phyloP scores from a whole-genome alignment of 352 stramenopile species.

The Globisporangium radiosum region DNA sequence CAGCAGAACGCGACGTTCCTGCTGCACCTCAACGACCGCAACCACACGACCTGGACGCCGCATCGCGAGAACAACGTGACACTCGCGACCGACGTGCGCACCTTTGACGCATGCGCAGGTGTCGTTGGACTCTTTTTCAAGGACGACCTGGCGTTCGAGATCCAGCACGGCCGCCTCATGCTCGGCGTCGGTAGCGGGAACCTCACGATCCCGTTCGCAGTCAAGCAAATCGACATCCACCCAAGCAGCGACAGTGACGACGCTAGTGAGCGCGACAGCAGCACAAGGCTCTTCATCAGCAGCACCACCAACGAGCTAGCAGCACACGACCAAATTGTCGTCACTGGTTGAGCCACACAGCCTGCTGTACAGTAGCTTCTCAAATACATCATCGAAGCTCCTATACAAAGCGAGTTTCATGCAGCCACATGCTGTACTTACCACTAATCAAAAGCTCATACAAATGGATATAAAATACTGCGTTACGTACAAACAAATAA shows the following conservation, averaged over 20 bases:
- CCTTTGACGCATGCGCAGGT: conserved; percentile 58
- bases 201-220: conserved; percentile 68
- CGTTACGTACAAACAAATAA: too few species aligned
- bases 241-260: conserved; percentile 9
- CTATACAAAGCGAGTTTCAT: too few species aligned
- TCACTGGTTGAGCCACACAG: too few species aligned
- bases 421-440: too few species aligned
- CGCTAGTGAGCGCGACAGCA: too few species aligned
- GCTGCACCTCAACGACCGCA: conserved; percentile 41
- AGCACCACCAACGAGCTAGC: too few species aligned
- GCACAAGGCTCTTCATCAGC: too few species aligned
- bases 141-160: conserved; percentile 60
- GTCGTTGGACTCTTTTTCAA: conserved; percentile 61
- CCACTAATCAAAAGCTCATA: too few species aligned
- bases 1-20: conserved; percentile 26
- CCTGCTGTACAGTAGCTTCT: too few species aligned
- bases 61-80: conserved; percentile 67
- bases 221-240: conserved; percentile 60
- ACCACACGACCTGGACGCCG: conserved; percentile 42
- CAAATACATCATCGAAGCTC: too few species aligned
- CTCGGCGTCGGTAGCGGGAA: conserved; percentile 56
- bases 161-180: conserved; percentile 47
- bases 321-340: too few species aligned
- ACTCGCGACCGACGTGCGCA: conserved; percentile 38
- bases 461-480: too few species aligned